Evolutionary conservation across 2,329 filamentous ascomycete species (phyloP), one percentile per base, ranked within the genome.

Genomic region (Daldinia sp.): DNA sequence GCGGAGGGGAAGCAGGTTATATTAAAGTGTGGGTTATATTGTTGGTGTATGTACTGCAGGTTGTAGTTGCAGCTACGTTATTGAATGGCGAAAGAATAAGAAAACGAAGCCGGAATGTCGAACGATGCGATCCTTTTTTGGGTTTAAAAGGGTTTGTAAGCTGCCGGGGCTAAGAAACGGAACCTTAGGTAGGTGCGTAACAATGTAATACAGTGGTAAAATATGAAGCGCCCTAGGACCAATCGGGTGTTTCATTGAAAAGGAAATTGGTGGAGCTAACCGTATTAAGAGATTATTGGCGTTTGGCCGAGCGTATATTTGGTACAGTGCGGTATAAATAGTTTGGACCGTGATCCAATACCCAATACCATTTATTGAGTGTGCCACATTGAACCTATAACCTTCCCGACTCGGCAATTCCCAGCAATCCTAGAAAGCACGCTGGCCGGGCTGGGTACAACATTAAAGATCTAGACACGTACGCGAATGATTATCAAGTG

Each of bases 41-140:
- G 56, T 46, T 53, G 46, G 63, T 39, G 35, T 51, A 15, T 55
- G 35, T 63, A 44, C 42, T 50, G 58, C 37, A 48, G 46, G 41
- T 56, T 42, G 50, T 41, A 41, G 39, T 13, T 57, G 35, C 6
- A 35, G 48, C 30, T 2, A 7, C 33, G 33, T 35, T 9, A 35
- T 23, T 23, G 50, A 58, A 39, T 41, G 39, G 51, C 20, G 15
- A 56, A 56, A 67, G 48, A 63, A 61, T 60, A 44, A 71, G 33
- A 54, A 71, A 64, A 65, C 33, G 33, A 61, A 65, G 53, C 48
- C 28, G 44, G 59, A 66, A 55, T 39, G 63, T 71, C 66, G 69
- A 69, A 71, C 56, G 69, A 71, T 71, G 51, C 53, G 54, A 56
- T 63, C 57, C 55, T 59, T 50, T 60, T 70, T 67, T 53, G 62